phyloP scores from a whole-genome alignment of 2,329 filamentous ascomycete species.

The Ilyonectria sp. region DNA sequence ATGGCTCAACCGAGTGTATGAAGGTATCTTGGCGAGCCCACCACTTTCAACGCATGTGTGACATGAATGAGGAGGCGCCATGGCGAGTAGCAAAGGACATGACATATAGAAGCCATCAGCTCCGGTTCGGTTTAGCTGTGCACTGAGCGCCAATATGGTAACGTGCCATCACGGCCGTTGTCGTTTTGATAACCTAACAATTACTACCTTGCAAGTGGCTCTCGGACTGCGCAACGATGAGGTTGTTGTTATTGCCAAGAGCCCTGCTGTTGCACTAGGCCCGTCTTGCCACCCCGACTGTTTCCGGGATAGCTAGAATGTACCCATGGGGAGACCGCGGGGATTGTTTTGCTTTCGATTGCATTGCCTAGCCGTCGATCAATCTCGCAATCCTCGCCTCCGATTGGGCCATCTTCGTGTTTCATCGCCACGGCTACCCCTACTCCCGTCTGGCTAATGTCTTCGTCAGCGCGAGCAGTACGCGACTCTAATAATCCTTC shows the following conservation, averaged over 20 bases:
- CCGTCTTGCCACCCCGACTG: not conserved
- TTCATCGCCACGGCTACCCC: constrained; percentile 6
- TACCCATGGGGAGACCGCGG: not conserved
- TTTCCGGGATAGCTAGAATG: not conserved
- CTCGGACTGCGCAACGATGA: too few species aligned
- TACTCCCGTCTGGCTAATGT: constrained; percentile 1
- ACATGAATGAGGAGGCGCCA: not conserved
- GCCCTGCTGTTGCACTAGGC: not conserved
- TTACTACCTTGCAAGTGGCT: not conserved
- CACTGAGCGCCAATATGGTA: not conserved
- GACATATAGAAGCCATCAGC: not conserved
- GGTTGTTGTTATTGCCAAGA: constrained; percentile 1
- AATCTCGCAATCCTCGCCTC: not conserved
- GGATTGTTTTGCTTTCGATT: not conserved
- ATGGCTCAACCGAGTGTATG: not conserved
- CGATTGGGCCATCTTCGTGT: not conserved
- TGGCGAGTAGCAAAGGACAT: not conserved
- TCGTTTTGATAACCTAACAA: constrained; percentile 4
- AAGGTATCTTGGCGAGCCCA: not conserved
- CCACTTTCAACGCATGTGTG: not conserved
- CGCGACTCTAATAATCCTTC: not conserved
- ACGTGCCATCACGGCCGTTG: not conserved
- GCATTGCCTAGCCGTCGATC: constrained; percentile 8
- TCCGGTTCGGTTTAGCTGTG: not conserved
- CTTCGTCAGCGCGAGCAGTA: not conserved